Conservation (phyloP, 164 flowering plant species). For the Nymphaea thermarum region DNA sequence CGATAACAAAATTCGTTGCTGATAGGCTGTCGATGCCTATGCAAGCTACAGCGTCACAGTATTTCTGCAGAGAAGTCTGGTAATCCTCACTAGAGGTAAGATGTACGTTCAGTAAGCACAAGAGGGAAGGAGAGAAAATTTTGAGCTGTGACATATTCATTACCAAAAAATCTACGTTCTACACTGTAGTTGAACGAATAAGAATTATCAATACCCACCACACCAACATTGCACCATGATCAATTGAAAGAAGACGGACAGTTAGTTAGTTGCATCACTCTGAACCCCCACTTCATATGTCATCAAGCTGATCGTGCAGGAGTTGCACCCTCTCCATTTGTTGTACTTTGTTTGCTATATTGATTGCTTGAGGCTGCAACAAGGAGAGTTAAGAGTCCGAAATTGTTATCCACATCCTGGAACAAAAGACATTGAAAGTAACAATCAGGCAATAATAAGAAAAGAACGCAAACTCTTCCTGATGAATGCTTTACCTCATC, state of each 20-base stretch:
- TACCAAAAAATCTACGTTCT: not conserved
- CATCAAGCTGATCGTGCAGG: slow-evolving; percentile 66
- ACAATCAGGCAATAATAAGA: too few relatives aligned
- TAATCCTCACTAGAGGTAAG: not conserved
- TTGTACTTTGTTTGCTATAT: slow-evolving; percentile 48
- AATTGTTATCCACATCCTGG: not conserved
- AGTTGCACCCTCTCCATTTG: slow-evolving; percentile 38
- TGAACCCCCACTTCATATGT: slow-evolving; percentile 1
- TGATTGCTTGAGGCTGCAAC: slow-evolving; percentile 64
- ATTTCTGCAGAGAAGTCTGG: not conserved
- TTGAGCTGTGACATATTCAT: not conserved
- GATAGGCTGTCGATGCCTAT: too few relatives aligned
- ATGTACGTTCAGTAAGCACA: too few relatives aligned
- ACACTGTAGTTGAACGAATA: not conserved
- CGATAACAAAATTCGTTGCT: too few relatives aligned
- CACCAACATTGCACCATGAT: not conserved
- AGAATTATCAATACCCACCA: not conserved
- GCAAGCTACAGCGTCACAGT: too few relatives aligned
- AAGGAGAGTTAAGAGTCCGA: not conserved
- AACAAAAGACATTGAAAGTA: too few relatives aligned
- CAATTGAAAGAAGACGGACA: not conserved
- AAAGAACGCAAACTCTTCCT: too few relatives aligned
- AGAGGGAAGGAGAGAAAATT: not conserved
- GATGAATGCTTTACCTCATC: too few relatives aligned
- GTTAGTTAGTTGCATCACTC: not conserved